Conservation (phyloP, 177 flowering plant species). For the Telopea speciosissima region DNA sequence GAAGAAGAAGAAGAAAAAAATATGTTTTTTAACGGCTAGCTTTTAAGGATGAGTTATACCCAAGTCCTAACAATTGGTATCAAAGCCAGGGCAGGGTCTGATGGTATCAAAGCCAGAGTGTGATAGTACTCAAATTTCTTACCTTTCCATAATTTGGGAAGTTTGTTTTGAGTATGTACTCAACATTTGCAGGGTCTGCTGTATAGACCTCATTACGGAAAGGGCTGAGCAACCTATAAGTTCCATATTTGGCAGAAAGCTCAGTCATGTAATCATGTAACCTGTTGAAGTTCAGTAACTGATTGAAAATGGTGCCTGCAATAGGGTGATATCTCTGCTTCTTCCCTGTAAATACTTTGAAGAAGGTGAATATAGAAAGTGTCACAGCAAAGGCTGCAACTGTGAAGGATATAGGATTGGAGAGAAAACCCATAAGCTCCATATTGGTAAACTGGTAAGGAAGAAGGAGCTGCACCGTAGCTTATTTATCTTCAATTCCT, state of each 20-base stretch:
- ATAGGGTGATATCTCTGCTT: conserved; percentile 20
- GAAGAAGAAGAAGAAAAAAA: not conserved
- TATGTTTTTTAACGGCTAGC: no score
- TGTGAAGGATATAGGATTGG: not conserved
- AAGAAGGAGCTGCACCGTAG: no score
- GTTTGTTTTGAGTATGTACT: conserved; percentile 19
- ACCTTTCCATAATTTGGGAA: conserved; percentile 21
- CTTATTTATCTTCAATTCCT: no score
- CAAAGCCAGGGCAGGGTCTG: no score
- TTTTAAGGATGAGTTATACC: no score
- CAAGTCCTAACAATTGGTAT: no score
- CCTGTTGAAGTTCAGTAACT: conserved; percentile 16
- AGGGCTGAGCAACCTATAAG: conserved; percentile 16
- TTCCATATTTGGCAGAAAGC: conserved; percentile 13
- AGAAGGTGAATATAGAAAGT: not conserved
- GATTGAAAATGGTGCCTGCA: conserved; percentile 21
- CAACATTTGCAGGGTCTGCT: conserved; percentile 19
- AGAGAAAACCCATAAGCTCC: not conserved
- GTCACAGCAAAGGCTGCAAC: conserved; percentile 1
- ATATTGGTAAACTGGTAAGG: not conserved
- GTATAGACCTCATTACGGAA: conserved; percentile 15
- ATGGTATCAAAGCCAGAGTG: no score
- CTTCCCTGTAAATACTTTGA: not conserved
- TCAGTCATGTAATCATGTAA: conserved; percentile 20
- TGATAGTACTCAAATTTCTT: no score